Conservation (phyloP, 805 yeast genomes). For the Myxozyma vanderwaltii region DNA sequence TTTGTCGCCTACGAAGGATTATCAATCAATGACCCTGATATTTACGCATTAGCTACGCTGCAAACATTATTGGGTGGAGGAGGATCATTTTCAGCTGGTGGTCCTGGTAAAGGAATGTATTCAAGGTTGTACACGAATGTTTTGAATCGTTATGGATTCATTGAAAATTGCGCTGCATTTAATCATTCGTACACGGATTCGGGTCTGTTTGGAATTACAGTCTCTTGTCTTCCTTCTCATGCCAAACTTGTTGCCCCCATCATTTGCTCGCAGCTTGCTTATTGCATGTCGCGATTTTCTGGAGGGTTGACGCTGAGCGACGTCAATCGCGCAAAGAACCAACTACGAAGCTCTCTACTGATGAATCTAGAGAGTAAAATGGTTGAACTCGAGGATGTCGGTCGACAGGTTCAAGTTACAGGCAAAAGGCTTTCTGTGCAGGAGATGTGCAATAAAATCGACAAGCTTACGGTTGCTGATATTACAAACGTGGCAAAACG, state of each 20-base stretch:
- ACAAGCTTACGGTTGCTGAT: slow-evolving; percentile 65
- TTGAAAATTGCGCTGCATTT: slow-evolving; percentile 85
- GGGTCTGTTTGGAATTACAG: slow-evolving; percentile 87
- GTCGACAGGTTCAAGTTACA: slow-evolving; percentile 81
- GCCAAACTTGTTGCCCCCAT: slow-evolving; percentile 82
- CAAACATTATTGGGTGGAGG: slow-evolving; percentile 96
- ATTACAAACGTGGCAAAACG: slow-evolving; percentile 71
- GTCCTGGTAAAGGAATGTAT: slow-evolving; percentile 99
- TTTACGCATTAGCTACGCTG: slow-evolving; percentile 85
- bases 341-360: slow-evolving; percentile 78
- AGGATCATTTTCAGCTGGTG: slow-evolving; percentile 97
- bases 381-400: slow-evolving; percentile 94
- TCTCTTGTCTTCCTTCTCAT: slow-evolving; percentile 82
- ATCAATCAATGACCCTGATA: slow-evolving; percentile 79
- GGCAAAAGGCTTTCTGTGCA: slow-evolving; percentile 70
- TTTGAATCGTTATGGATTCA: slow-evolving; percentile 84
- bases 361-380: slow-evolving; percentile 92
- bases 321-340: slow-evolving; percentile 88
- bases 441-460: slow-evolving; percentile 82
- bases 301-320: slow-evolving; percentile 65
- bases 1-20: slow-evolving; percentile 87
- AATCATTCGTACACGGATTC: slow-evolving; percentile 88
- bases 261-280: slow-evolving; percentile 64
- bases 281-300: slow-evolving; percentile 23
- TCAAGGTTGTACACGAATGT: slow-evolving; percentile 90